Base-by-base conservation (phyloP, 2,329 filamentous ascomycete genomes). In the Alternaria panax region DNA sequence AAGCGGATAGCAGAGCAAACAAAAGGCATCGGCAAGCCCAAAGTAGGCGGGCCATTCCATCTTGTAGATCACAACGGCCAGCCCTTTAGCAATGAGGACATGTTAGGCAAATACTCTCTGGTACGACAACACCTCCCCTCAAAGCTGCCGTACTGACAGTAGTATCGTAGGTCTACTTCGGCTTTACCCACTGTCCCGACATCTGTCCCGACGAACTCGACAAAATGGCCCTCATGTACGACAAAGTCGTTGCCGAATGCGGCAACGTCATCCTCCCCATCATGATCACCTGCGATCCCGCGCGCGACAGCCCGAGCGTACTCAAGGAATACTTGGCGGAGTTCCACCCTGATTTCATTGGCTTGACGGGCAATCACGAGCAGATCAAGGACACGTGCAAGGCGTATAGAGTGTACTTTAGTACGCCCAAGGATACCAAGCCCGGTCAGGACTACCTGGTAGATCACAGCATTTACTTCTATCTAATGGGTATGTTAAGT, bases 401-500 rank as follows among this genome's bases (percentile, higher is more conserved):
- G 83, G 90, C 90, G 67, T 99, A 98, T 79, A 86, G 95, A 20
- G 95, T 99, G 54, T 99, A 99, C 82, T 99, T 99, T 74, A 95
- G 91, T 75, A 99, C 95, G 47, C 95, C 95, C 32, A 84, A 87
- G 70, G 86, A 93, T 64, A 92, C 98, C 57, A 90, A 93, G 83
- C 90, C 93, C 1, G 95, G 94, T 1, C 91, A 97, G 83, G 95
- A 99, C 79, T 99, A 99, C 77, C 80, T 99, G 70, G 95, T 99
- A 12, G 95, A 99, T 79, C 95, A 99, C 82, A 97, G 93, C 79
- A 99, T 99, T 70, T 99, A 99, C 84, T 99, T 99, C 74, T 99
- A 99, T 79, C 82, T 99, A 68, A 99, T 99, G 95, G 87, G 86
- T 88, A 77, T 79, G 85, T 81, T 28, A 5, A 22, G 14, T 16